A percentile compares a stretch with the other conserved stretches of the same genome.
Conservation (phyloP, 805 yeast species). For the Candida chauliodis region DNA sequence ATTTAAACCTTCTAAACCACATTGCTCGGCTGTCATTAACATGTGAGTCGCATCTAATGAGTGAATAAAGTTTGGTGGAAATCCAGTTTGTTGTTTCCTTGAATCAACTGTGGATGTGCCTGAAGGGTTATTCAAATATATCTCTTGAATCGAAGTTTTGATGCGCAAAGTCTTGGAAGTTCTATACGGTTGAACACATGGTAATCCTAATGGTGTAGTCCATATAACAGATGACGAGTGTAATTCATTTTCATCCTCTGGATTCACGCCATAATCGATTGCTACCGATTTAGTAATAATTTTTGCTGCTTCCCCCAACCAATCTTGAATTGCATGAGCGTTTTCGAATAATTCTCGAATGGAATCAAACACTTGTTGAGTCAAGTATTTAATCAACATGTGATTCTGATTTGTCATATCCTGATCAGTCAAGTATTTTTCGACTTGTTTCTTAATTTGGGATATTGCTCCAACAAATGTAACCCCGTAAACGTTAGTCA, state of each 20-base stretch:
- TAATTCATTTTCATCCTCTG: slow-evolving; percentile 44
- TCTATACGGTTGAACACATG: slow-evolving; percentile 96
- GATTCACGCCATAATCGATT: slow-evolving; percentile 61
- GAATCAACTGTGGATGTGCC: slow-evolving; percentile 71
- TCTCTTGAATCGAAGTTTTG: slow-evolving; percentile 80
- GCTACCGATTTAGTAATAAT: slow-evolving; percentile 55
- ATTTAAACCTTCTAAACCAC: slow-evolving; percentile 16
- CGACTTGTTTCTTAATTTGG: slow-evolving; percentile 28
- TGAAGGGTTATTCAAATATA: slow-evolving; percentile 86
- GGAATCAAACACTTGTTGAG: slow-evolving; percentile 22
- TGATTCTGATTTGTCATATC: slow-evolving; percentile 36
- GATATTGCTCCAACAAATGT: slow-evolving; percentile 33
- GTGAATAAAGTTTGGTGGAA: slow-evolving; percentile 44
- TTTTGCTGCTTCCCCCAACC: slow-evolving; percentile 78
- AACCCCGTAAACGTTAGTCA: slow-evolving; percentile 46
- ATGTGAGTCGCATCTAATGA: slow-evolving; percentile 41
- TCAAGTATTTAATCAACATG: slow-evolving; percentile 14
- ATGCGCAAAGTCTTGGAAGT: slow-evolving; percentile 61
- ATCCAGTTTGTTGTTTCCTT: slow-evolving; percentile 83
- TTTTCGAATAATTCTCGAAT: slow-evolving; percentile 29
- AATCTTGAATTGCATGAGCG: slow-evolving; percentile 31
- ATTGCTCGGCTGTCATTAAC: slow-evolving; percentile 31
- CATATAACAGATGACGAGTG: slow-evolving; percentile 88
- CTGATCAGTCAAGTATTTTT: slow-evolving; percentile 37
- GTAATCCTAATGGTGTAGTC: slow-evolving; percentile 95